Evolutionary conservation across 768 basidiomycete genomes (phyloP), one percentile per base, ranked within the genome.

Genomic region (Tylopilus intermedius): DNA sequence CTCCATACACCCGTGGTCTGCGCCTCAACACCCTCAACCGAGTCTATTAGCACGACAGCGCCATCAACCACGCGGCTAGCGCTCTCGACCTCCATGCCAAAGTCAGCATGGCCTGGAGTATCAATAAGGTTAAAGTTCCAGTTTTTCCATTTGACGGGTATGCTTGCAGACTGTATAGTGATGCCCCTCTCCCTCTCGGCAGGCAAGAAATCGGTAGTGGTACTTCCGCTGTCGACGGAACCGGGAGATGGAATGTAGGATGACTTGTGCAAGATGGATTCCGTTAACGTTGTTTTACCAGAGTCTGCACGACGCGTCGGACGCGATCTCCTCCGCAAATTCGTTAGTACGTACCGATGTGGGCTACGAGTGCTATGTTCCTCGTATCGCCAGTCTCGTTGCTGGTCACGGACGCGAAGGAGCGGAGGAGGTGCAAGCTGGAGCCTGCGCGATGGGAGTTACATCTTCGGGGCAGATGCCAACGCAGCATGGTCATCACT

Each of bases 1-100:
- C 72, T 74, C 92, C 92, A 94, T 42, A 94, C 92, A 39, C 88
- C 89, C 67, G 83, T 86, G 0, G 92, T 94, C 65, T 94, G 91
- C 10, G 89, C 82, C 67, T 94, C 91, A 5, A 94, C 91, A 7
- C 91, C 91, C 70, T 94, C 91, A 0, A 94, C 91, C 0, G 90
- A 88, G 69, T 94, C 91, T 41, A 94, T 81, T 30, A 94, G 70
- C 29, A 94, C 88, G 27, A 94, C 83, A 14, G 90, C 91, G 51
- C 91, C 92, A 57, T 94, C 91, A 4, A 93, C 82, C 14, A 94
- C 86, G 27, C 91, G 82, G 62, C 90, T 93, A 8, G 92, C 92
- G 62, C 90, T 89, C 70, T 94, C 92, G 26, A 94, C 92, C 63
- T 94, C 91, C 90, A 94, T 93, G n/a, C 91, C 91, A 70, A 94